Evolutionary conservation across 306 rosid genomes (phyloP).

Genomic region (Cicer bijugum): DNA sequence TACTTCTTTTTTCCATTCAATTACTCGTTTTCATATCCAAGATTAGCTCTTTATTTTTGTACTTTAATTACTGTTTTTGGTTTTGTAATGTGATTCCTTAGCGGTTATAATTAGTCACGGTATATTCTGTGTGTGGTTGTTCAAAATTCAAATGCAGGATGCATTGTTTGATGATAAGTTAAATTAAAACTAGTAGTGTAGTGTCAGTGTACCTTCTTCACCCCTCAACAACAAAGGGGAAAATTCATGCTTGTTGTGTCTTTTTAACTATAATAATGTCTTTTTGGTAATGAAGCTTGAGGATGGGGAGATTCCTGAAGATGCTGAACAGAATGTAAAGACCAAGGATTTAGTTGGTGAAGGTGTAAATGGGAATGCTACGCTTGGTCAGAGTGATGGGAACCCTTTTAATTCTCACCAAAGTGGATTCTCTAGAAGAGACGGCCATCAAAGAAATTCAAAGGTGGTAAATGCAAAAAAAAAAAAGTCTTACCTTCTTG

Average conservation of each 20-base stretch:
- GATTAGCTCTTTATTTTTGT: background rate
- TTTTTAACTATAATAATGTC: background rate
- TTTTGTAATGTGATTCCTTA: background rate
- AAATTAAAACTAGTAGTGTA: background rate
- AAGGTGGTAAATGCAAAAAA: constrained; percentile 54
- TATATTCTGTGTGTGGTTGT: background rate
- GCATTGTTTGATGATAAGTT: background rate
- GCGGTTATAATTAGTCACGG: constrained; percentile 12
- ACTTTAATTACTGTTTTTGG: background rate
- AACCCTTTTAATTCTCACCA: constrained; percentile 53
- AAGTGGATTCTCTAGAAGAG: constrained; percentile 67
- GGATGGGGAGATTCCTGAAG: constrained; percentile 75
- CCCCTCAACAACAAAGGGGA: background rate
- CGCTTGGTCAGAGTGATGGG: constrained; percentile 45
- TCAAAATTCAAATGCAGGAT: constrained; percentile 24
- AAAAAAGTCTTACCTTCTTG: constrained; percentile 2
- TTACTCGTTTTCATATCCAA: background rate
- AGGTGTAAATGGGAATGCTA: constrained; percentile 45
- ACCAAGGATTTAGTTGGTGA: constrained; percentile 46
- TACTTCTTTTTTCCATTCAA: constrained; percentile 8
- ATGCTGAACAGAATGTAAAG: constrained; percentile 53
- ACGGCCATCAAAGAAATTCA: constrained; percentile 54
- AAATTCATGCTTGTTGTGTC: constrained; percentile 1
- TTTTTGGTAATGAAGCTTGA: constrained; percentile 63
- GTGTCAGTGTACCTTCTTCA: background rate